Evolutionary conservation across 1,284 basidiomycete species (phyloP), one percentile per base, ranked within the genome.

Genomic region (Exobasidium cylindrosporum): DNA sequence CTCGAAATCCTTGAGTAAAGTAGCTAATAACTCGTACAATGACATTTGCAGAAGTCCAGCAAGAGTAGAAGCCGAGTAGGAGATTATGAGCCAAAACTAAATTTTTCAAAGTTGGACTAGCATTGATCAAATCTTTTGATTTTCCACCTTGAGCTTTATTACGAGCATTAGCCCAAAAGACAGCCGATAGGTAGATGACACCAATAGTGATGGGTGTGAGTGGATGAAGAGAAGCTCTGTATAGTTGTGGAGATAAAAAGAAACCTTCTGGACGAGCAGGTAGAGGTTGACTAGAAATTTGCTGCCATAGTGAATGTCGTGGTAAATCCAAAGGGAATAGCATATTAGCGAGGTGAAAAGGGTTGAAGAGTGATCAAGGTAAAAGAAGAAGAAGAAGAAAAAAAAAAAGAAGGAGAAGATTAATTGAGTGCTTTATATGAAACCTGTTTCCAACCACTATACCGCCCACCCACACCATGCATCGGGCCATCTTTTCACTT

Each of bases 21-120:
- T 72, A 72, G 45, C 32, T 30, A 23, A 57, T 54, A 53, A 70
- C 63, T 11, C 62, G 62, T 1, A 55, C 64, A 28, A 66, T 63
- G 23, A 70, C 64, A 53, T 66, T 64, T 54, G 67, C 62, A 57
- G 72, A 74, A 7, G 71, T 76, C 71, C 74, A 76, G 1, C 58
- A 67, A 28, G 67, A 68, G 67, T 78, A 79, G 13, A 62, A 69
- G 3, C 76, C 75, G 17, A 80, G 69, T 29, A 77, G 57, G 31
- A 79, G 61, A 69, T 80, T 80, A 70, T 80, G 79, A 26, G 67
- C 58, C 24, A 80, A 65, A 10, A 80, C 71, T 32, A 67, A 64
- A 28, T 68, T 64, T 5, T 58, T 57, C 13, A 70, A 61, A n/a
- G 57, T 62, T 55, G 67, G 65, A 3, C 61, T 62, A 35, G 61